Evolutionary conservation across 495 filamentous ascomycete genomes (phyloP), one percentile per base, ranked within the genome.

Genomic region (Emericellopsis terricola): DNA sequence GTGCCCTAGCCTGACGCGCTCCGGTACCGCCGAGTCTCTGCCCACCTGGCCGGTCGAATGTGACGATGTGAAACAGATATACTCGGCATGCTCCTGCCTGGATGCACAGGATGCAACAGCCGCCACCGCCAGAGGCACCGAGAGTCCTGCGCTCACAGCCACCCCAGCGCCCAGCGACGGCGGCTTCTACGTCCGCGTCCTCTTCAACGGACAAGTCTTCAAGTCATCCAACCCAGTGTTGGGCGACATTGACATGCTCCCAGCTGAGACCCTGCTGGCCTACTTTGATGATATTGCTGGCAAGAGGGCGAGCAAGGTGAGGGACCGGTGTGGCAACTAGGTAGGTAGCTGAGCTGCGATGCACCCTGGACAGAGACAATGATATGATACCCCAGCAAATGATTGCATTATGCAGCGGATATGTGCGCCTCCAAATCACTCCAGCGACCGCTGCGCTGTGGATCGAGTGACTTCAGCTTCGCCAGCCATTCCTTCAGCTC

Each of bases 381-480:
- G n/a, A n/a, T n/a, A n/a, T n/a, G n/a, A n/a, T n/a, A n/a, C n/a
- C n/a, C n/a, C 23, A 26, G 23, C 23, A 26, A 26, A 26, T 26
- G 23, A 26, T 26, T 11, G 23, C 6, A 26, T 6, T 26, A 26
- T 11, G 23, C 23, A 26, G 23, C 23, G 6, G 23, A 6, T 6
- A 26, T 6, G n/a, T 58, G 47, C 38, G 46, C 54, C 45, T 69
- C 67, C 37, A 77, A 47, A 41, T 79, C 78, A 21, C 64, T 47
- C 78, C 78, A 87, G 38, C 78, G 56, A 20, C 76, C 73, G 14
- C 48, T 58, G 39, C 81, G 61, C 56, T 83, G 60, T 18, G 78
- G 75, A 56, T 91, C 82, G 18, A 84, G 41, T 40, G 59, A 53
- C 41, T 66, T 61, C 38, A 87, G 44, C 48, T 73, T 68, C 28